Evolutionary conservation across 2,329 filamentous ascomycete genomes (phyloP), one percentile per base, ranked within the genome.

Genomic region (Ascochyta koolunga): DNA sequence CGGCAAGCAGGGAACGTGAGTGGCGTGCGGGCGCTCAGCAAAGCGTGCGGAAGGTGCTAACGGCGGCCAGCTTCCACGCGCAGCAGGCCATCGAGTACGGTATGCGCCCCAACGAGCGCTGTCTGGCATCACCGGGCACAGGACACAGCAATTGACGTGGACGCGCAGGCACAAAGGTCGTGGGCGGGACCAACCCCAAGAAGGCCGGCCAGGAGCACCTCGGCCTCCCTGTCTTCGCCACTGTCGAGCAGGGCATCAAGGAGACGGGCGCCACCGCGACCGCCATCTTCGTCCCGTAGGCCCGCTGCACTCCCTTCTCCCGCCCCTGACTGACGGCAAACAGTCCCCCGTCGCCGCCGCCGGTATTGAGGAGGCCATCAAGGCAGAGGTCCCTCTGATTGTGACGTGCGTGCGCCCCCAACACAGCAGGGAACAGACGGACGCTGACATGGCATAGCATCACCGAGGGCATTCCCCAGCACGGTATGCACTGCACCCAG

Each of bases 111-210:
- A 41, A 54, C 41, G 57, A 56, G 50, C 45, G 47, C 54, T 48
- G 36, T 44, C 49, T 42, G 48, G 61, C 59, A 61, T 42, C 57
- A 25, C 18, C 50, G 52, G 59, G 61, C 57, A 50, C 16, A 51
- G 52, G 59, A 60, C 57, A 50, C 16, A 51, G 40, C 58, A 54
- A 69, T 71, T 70, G 68, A 74, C 68, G 58, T 38, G 31, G 33
- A 29, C 52, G 35, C 36, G 38, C 70, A 96, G 91, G 93, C 77
- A 99, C 95, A 70, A 93, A 96, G 77, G 91, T 99, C 66, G 92
- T 99, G 66, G 95, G 95, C 78, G 95, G 95, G 75, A 98, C 93
- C 74, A 98, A 98, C 83, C 95, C 95, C 76, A 98, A 96, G 86
- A 99, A 99, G 84, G 95, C 95, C 65, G 95, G 95, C 73, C 80